phyloP scores from a whole-genome alignment of 1,139 yeast genomes.

The Blastobotrys persicus region DNA sequence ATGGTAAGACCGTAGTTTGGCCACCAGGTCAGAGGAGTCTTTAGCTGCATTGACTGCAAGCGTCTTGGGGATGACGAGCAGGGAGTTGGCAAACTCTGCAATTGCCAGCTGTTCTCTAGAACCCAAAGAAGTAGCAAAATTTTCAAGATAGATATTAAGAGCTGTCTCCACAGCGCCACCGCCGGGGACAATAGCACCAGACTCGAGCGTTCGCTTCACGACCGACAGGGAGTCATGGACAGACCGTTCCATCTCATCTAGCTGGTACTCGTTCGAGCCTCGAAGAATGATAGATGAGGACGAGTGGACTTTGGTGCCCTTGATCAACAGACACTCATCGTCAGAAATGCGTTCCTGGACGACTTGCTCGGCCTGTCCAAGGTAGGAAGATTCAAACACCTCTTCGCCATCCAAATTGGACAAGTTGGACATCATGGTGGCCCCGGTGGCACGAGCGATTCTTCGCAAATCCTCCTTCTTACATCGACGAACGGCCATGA shows the following conservation, averaged over 20 bases:
- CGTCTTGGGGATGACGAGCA: constrained; percentile 92
- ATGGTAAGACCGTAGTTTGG: constrained; percentile 94
- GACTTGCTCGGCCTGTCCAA: constrained; percentile 92
- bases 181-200: constrained; percentile 95
- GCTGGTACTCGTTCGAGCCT: constrained; percentile 93
- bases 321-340: constrained; percentile 93
- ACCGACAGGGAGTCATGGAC: constrained; percentile 92
- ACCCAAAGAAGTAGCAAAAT: constrained; percentile 96
- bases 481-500: constrained; percentile 98
- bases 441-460: constrained; percentile 98
- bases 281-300: constrained; percentile 89
- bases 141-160: constrained; percentile 88
- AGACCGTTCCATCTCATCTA: constrained; percentile 98
- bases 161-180: constrained; percentile 99
- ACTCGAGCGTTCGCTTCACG: constrained; percentile 92
- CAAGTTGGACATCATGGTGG: constrained; percentile 80
- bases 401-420: constrained; percentile 98
- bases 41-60: constrained; percentile 97
- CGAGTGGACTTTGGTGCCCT: constrained; percentile 92
- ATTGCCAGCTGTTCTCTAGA: constrained; percentile 97
- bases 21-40: constrained; percentile 90
- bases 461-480: constrained; percentile 94
- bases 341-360: constrained; percentile 89
- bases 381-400: constrained; percentile 80
- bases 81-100: constrained; percentile 92